Conservation (phyloP, 495 filamentous ascomycete genomes). For the Annulohypoxylon stygium region DNA sequence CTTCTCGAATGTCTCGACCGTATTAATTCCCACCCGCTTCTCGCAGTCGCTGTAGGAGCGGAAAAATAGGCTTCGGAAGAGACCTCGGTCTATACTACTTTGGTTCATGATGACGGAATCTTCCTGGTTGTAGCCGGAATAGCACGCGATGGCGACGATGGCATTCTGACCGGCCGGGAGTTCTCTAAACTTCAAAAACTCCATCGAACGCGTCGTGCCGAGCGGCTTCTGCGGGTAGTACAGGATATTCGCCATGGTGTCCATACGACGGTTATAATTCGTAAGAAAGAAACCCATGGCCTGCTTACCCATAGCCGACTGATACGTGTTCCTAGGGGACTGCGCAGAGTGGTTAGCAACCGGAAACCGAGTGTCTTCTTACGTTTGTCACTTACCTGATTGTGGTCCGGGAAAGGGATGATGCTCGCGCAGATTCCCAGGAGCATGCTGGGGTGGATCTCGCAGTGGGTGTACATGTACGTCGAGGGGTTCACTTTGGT, state of each 20-base stretch:
- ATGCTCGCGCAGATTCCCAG: constrained; percentile 97
- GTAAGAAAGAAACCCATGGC: constrained; percentile 99
- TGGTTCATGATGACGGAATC: constrained; percentile 99
- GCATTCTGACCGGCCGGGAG: constrained; percentile 97
- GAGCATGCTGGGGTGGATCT: constrained; percentile 99
- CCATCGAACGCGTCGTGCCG: constrained; percentile 96
- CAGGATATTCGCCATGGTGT: constrained; percentile 98
- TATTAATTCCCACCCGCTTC: constrained; percentile 89
- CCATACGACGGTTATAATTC: constrained; percentile 95
- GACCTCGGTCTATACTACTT: constrained; percentile 94
- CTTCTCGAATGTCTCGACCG: constrained; percentile 94
- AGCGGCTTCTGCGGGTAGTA: constrained; percentile 99
- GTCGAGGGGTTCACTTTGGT: constrained; percentile 84
- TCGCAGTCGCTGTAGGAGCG: constrained; percentile 95
- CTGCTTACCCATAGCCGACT: constrained; percentile 99
- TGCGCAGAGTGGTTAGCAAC: constrained; percentile 48
- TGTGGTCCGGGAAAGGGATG: constrained; percentile 99
- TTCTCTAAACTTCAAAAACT: constrained; percentile 97
- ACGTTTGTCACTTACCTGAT: constrained; percentile 69
- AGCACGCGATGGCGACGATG: constrained; percentile 96
- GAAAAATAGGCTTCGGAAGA: constrained; percentile 98
- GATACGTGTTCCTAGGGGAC: constrained; percentile 98
- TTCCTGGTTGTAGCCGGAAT: constrained; percentile 99
- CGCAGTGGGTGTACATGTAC: constrained; percentile 95
- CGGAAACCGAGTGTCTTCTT: background rate